Conservation (phyloP, 2,329 filamentous ascomycete species). For the Bipolaris bicolor region DNA sequence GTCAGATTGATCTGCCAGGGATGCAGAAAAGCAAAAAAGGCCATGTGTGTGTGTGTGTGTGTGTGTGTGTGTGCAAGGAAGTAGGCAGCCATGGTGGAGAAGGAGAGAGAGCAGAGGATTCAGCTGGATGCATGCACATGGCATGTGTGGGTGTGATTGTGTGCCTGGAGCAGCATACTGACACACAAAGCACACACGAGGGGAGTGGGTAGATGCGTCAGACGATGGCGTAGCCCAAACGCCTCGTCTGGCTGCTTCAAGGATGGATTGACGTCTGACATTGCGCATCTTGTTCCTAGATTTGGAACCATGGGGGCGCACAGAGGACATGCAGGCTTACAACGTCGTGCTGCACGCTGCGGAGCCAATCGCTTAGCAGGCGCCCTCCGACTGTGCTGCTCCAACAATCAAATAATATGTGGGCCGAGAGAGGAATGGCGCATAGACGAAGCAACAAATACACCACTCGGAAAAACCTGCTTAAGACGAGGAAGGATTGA, state of each 20-base stretch:
- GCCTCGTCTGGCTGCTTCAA: constrained; percentile 9
- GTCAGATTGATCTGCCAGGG: constrained; percentile 32
- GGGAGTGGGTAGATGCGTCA: constrained; percentile 16
- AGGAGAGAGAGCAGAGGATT: background rate
- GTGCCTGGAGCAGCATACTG: no score
- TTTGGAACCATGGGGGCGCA: background rate
- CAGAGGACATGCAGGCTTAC: background rate
- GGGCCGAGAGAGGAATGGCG: background rate
- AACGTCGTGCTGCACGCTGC: background rate
- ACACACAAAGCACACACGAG: background rate
- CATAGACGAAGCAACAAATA: background rate
- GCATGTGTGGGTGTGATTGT: background rate
- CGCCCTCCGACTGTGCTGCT: background rate
- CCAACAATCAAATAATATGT: background rate
- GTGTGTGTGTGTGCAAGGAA: constrained; percentile 26
- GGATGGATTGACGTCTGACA: constrained; percentile 12
- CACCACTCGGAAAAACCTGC: background rate
- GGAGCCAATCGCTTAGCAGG: background rate
- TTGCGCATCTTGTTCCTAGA: constrained; percentile 1
- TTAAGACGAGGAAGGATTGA: background rate
- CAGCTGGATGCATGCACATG: background rate
- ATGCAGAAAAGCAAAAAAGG: constrained; percentile 11
- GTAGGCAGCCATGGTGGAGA: background rate
- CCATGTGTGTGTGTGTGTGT: constrained; percentile 32
- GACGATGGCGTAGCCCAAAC: constrained; percentile 7